A percentile compares a stretch with the other conserved stretches of the same genome.
phyloP scores from a whole-genome alignment of 2,329 filamentous ascomycete genomes.

The Botrytis hyacinthi region DNA sequence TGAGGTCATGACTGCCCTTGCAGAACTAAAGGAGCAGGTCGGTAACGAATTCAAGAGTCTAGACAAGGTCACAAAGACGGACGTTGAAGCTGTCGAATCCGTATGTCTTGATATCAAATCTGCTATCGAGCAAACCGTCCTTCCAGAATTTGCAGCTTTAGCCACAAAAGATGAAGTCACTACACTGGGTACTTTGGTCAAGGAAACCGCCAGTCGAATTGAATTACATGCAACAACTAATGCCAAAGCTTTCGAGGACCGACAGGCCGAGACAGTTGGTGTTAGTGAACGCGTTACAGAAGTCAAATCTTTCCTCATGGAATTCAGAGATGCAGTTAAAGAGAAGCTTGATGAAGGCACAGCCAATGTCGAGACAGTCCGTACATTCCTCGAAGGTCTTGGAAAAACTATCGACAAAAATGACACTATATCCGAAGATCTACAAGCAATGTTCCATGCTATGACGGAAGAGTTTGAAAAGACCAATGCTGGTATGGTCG shows the following conservation, averaged over 20 bases:
- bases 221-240: constrained; percentile 69
- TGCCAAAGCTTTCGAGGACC: constrained; percentile 76
- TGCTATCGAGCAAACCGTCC: constrained; percentile 69
- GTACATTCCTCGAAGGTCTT: constrained; percentile 66
- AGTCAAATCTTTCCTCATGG: constrained; percentile 73
- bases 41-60: constrained; percentile 45
- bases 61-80: constrained; percentile 73
- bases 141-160: constrained; percentile 67
- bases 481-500: constrained; percentile 74
- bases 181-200: constrained; percentile 67
- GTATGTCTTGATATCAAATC: constrained; percentile 83
- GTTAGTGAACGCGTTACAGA: constrained; percentile 76
- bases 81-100: constrained; percentile 77
- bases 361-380: constrained; percentile 68
- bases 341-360: constrained; percentile 74
- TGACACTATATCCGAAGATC: constrained; percentile 56
- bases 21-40: constrained; percentile 60
- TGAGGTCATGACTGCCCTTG: constrained; percentile 71
- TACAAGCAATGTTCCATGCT: constrained; percentile 70
- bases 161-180: constrained; percentile 75
- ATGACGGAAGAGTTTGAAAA: constrained; percentile 88
- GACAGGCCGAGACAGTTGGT: constrained; percentile 77
- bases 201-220: constrained; percentile 67
- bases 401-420: constrained; percentile 61
- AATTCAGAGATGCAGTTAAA: constrained; percentile 74